Evolutionary conservation across 2,329 filamentous ascomycete genomes (phyloP), one percentile per base, ranked within the genome.

Genomic region (Pseudogymnoascus pannorum): DNA sequence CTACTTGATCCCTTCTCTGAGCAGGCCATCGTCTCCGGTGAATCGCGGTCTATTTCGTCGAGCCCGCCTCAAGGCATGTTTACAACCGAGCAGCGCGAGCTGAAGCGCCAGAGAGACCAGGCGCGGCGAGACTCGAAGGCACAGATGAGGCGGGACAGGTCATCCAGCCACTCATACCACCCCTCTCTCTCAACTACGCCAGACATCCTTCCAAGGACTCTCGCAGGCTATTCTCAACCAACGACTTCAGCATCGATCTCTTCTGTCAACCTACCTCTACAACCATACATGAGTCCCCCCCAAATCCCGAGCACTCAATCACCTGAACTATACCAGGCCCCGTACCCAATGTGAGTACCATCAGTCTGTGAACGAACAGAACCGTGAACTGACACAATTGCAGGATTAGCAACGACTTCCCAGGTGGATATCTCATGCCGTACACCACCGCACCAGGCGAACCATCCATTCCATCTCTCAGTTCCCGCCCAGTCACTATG

Each of bases 21-120:
- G 18, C 42, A 33, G 18, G n/a, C 59, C 9, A 31, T 44, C n/a
- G 35, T 31, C 44, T 36, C 36, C 31, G 16, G 57, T 24, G 31
- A 40, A 38, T 40, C 71, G 57, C 68, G 71, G 61, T 72, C 72
- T 36, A 60, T 71, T 51, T 84, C 83, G 38, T 79, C 79, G 20
- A 87, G 84, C 72, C 83, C 84, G 24, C 81, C 83, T 5, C 78
- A 79, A 64, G 73, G 74, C 51, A 75, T 74, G 36, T 76, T 86
- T 68, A 83, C 82, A 5, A 75, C 81, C 5, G 83, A 86, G 69
- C 83, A 86, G 70, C 79, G 84, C 64, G 83, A 85, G 68, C 70
- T 86, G 42, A 86, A 84, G 74, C 78, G 83, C 62, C 83, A 87
- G 67, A 78, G 79, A 64, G 83, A 86, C 66, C 81, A 81, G 66